Base-by-base conservation (phyloP, 2,329 filamentous ascomycete species). In the Microcyclosporella mali region DNA sequence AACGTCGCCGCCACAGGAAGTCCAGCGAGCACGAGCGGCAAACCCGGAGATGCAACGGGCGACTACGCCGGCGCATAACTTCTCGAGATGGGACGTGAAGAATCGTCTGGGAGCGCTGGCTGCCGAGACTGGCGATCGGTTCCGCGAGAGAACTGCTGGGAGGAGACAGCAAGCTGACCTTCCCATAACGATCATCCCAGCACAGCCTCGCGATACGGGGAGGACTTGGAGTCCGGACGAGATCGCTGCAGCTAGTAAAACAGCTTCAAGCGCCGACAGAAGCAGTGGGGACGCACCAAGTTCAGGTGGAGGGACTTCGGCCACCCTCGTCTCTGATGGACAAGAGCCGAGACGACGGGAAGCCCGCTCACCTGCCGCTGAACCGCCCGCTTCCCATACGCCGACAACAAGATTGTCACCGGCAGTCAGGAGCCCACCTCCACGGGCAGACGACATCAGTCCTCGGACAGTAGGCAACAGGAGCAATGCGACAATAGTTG, bases 181-280 rank as follows among this genome's bases (percentile, higher is more conserved):
- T 10, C 76, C 77, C 2, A 70, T 81, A 15, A 82, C 77, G 0
- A 70, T 82, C 21, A 79, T 82, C 38, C 79, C 78, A 2, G 77
- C 77, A 3, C 74, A 77, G 47, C 71, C 71, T 17, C 67, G 73
- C 30, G 68, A 67, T 30, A 58, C 56, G 28, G 72, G 73, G 28
- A 65, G 76, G 34, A 73, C 73, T 4, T 79, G 75, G 73, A 76
- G 70, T 32, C 74, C 75, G 6, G 43, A 39, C 14, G 42, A 47
- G 17, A 35, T 37, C 30, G 41, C 33, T 12, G 40, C 35, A 31
- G 41, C 7, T 41, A 47, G 27, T 17, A 25, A 43, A 40, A 4
- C 28, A 37, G 25, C 46, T 45, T 25, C 25, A 39, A 28, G 21
- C 43, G 31, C 37, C 36, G 33, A 34, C 12, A 21, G 31, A 28